Percentiles rank a stretch among this genome's conserved stretches.
These are phyloP conservation scores for Dactylorhiza incarnata DNA, from an alignment of 106 monocot genomes.

Conservation along the genomic window DNA sequence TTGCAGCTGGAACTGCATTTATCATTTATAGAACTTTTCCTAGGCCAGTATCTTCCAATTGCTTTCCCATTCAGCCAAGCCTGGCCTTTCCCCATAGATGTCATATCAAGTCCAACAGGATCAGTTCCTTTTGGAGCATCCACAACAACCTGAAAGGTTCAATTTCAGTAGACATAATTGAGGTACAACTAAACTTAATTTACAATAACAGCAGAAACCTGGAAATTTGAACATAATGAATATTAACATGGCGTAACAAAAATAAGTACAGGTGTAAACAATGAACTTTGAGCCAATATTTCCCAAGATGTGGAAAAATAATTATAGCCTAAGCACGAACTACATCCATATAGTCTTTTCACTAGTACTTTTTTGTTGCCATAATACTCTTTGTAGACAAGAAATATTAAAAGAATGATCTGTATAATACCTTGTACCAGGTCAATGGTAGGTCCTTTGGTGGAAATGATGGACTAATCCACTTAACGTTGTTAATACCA, in stretches of 20 bases:
- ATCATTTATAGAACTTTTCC: constrained; percentile 44
- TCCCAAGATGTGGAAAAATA: neutral
- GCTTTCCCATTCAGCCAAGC: constrained; percentile 87
- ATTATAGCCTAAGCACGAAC: neutral
- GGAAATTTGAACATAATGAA: neutral
- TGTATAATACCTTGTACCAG: constrained; percentile 83
- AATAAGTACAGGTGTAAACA: neutral
- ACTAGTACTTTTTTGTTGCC: neutral
- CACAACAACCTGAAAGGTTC: constrained; percentile 38
- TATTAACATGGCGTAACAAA: neutral
- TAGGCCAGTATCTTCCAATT: constrained; percentile 90
- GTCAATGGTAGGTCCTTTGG: constrained; percentile 81
- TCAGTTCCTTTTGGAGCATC: constrained; percentile 64
- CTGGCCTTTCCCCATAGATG: constrained; percentile 84
- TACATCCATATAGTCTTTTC: neutral
- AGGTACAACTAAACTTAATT: neutral
- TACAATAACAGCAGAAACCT: neutral
- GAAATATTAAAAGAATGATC: neutral
- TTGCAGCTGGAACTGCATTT: constrained; percentile 49
- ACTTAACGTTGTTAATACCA: constrained; percentile 32
- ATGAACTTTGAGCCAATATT: neutral
- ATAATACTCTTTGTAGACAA: neutral
- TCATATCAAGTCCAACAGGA: constrained; percentile 90
- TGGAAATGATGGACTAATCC: constrained; percentile 38
- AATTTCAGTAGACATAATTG: neutral